Percentiles rank a stretch among this genome's conserved stretches.
These are phyloP conservation scores for Quercus tomentella DNA, from an alignment of 331 rosid genomes.

Conservation along the genomic window DNA sequence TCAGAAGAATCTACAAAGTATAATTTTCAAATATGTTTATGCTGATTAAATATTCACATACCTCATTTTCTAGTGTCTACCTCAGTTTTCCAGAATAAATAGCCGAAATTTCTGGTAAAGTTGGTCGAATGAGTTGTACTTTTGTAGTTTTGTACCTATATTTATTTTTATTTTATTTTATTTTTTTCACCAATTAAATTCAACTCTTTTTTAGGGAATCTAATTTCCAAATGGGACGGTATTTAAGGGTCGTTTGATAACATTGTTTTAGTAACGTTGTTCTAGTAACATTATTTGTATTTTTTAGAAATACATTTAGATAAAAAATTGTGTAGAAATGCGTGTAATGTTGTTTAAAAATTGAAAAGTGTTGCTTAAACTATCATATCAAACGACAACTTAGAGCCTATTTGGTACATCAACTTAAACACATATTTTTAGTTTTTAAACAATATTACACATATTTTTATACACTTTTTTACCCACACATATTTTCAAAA, in stretches of 20 bases:
- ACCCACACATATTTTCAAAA: fast-evolving
- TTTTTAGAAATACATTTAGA: too few species aligned
- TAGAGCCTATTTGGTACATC: too few species aligned
- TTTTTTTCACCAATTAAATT: not conserved
- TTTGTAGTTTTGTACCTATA: not conserved
- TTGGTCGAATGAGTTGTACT: too few species aligned
- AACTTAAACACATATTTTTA: too few species aligned
- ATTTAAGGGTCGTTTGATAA: not conserved
- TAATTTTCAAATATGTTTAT: not conserved
- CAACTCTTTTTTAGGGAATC: not conserved
- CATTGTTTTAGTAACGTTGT: too few species aligned
- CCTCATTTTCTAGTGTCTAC: not conserved
- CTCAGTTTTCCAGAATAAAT: not conserved
- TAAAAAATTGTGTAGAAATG: too few species aligned
- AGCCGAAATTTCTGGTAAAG: not conserved
- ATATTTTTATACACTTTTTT: fast-evolving
- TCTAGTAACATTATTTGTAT: too few species aligned
- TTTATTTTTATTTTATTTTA: not conserved
- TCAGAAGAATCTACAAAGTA: not conserved
- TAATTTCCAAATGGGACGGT: not conserved
- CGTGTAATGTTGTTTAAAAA: too few species aligned
- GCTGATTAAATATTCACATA: not conserved
- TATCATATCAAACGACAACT: too few species aligned
- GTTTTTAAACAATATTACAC: too few species aligned
- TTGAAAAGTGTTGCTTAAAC: too few species aligned